phyloP scores from a whole-genome alignment of 192 early-diverging fungal species.

The Backusella macrospora region DNA sequence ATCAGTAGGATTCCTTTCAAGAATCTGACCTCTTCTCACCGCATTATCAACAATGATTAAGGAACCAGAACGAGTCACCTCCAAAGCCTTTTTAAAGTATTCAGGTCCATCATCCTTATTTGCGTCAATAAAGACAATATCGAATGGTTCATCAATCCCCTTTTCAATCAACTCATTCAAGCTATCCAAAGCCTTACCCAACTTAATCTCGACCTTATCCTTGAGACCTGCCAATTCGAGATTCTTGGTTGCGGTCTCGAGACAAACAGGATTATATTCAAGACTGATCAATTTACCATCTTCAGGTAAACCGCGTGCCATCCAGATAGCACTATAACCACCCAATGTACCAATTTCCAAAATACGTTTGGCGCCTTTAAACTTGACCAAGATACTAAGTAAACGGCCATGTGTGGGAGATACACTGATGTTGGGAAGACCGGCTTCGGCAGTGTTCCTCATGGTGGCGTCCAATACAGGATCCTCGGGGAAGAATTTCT shows the following conservation, averaged over 20 bases:
- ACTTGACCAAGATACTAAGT: neutral
- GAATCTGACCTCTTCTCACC: neutral
- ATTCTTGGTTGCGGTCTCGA: neutral
- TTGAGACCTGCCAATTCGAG: neutral
- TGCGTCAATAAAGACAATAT: conserved; percentile 12
- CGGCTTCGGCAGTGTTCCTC: neutral
- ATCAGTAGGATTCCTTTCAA: neutral
- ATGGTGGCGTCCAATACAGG: neutral
- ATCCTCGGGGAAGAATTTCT: neutral
- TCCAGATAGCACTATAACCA: conserved; percentile 7
- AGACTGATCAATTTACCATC: conserved; percentile 10
- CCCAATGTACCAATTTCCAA: conserved; percentile 13
- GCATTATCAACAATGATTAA: conserved; percentile 2
- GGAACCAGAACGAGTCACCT: neutral
- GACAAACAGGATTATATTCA: neutral
- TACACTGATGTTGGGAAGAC: neutral
- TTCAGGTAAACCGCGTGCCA: neutral
- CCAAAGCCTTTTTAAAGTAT: conserved; percentile 1
- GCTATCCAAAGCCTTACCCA: conserved; percentile 3
- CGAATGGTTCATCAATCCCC: neutral
- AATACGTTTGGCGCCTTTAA: neutral
- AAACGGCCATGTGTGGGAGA: neutral
- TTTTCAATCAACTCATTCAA: neutral
- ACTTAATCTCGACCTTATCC: neutral
- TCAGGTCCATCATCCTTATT: neutral